Evolutionary conservation across 345 rosid species (phyloP).

Genomic region (Diplotaxis tenuifolia): DNA sequence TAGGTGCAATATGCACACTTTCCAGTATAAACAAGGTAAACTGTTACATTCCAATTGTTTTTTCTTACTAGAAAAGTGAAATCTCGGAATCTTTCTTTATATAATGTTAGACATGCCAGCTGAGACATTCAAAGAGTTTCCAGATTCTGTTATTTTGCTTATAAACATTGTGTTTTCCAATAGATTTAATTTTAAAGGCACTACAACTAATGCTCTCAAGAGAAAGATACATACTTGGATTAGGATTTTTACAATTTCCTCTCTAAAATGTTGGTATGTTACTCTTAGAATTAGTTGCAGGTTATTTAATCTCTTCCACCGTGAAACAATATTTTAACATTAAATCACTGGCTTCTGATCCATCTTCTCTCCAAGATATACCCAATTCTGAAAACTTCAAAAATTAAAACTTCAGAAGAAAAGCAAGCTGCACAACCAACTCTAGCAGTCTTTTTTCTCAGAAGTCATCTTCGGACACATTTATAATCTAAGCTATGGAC

Average conservation of each 20-base stretch:
- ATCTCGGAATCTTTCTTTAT: background rate
- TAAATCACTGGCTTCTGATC: background rate
- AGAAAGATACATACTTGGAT: background rate
- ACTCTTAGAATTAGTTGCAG: background rate
- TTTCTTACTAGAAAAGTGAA: background rate
- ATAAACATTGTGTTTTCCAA: background rate
- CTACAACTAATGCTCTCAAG: background rate
- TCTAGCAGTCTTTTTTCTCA: too few relatives aligned
- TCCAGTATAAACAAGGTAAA: background rate
- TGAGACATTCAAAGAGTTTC: background rate
- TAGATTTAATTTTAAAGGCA: background rate
- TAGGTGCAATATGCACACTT: background rate
- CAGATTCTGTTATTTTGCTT: background rate
- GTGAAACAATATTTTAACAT: background rate
- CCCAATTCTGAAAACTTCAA: background rate
- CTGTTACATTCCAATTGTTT: background rate
- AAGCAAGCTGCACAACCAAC: background rate
- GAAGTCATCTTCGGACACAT: too few relatives aligned
- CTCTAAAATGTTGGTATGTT: background rate
- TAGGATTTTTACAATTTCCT: background rate
- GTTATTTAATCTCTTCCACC: background rate
- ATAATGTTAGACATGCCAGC: background rate
- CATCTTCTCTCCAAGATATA: background rate
- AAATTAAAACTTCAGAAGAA: background rate
- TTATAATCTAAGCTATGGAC: too few relatives aligned